Evolutionary conservation across 352 stramenopile genomes (phyloP).

Genomic region (Pythium phragmiticola): DNA sequence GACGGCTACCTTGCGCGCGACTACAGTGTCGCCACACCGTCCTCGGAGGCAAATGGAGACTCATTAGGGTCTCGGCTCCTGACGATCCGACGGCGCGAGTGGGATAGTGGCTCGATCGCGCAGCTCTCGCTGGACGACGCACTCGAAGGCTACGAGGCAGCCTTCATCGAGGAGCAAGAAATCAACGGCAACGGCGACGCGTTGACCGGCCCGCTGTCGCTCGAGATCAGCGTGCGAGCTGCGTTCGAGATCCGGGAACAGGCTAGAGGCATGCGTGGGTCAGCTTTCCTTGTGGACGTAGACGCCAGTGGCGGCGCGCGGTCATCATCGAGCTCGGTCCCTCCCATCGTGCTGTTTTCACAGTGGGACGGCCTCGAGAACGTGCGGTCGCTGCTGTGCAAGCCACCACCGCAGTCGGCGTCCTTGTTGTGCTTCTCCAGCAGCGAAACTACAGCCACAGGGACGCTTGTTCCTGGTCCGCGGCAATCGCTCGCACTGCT

Average conservation of each 20-base stretch:
- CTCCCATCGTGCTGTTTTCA: conserved; percentile 19
- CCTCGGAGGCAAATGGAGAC: too few relatives aligned
- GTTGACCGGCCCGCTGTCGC: neutral
- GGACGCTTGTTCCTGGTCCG: neutral
- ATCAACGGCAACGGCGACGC: conserved; percentile 15
- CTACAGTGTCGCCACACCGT: neutral
- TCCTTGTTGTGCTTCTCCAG: conserved; percentile 22
- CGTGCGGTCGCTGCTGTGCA: conserved; percentile 27
- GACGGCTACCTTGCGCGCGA: conserved; percentile 22
- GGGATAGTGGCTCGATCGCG: conserved; percentile 18
- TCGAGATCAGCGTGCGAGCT: conserved; percentile 17
- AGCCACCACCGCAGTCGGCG: conserved; percentile 23
- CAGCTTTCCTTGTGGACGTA: conserved; percentile 15
- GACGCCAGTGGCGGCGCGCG: neutral
- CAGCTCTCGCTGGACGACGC: conserved; percentile 28
- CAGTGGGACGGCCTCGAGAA: conserved; percentile 31
- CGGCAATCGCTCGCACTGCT: conserved; percentile 9
- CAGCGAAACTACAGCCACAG: neutral
- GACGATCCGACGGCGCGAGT: conserved; percentile 21
- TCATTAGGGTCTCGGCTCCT: too few relatives aligned
- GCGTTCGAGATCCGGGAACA: conserved; percentile 27
- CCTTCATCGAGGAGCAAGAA: conserved; percentile 22
- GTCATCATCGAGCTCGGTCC: neutral
- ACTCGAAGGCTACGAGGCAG: conserved; percentile 22
- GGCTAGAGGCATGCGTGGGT: neutral